These are phyloP conservation scores for Pelargonium myrrhifolium DNA, from an alignment of 441 rosid species.

Conservation along the genomic window DNA sequence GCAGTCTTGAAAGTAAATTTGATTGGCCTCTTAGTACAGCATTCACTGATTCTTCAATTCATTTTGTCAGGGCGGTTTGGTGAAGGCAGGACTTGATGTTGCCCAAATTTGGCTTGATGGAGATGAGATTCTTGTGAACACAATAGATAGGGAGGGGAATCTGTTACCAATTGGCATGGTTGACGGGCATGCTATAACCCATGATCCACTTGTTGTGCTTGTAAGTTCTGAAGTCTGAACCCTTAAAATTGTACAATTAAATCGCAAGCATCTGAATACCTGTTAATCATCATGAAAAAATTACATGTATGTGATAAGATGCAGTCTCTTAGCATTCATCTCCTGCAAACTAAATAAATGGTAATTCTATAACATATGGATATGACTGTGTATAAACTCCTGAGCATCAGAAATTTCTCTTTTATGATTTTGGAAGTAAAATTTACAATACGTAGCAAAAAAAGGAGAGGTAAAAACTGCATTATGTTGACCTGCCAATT, in stretches of 20 bases:
- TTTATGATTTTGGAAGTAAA: too few species aligned
- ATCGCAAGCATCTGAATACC: not conserved
- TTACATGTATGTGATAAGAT: not conserved
- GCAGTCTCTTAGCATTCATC: not conserved
- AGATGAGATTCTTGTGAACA: constrained; percentile 76
- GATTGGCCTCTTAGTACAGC: not conserved
- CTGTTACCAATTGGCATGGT: constrained; percentile 64
- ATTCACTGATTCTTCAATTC: not conserved
- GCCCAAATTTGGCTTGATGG: constrained; percentile 91
- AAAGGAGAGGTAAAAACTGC: too few species aligned
- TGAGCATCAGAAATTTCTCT: too few species aligned
- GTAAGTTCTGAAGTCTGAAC: constrained; percentile 33
- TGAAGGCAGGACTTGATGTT: constrained; percentile 82
- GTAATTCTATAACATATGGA: too few species aligned
- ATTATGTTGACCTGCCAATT: too few species aligned
- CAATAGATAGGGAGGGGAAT: constrained; percentile 71
- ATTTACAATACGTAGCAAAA: too few species aligned
- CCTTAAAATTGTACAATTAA: not conserved
- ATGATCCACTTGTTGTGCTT: constrained; percentile 80
- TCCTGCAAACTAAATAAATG: not conserved
- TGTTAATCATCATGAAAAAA: not conserved
- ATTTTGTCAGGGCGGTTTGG: constrained; percentile 71
- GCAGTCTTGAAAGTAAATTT: constrained; percentile 5
- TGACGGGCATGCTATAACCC: constrained; percentile 73
- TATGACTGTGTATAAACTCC: too few species aligned